Conservation (phyloP, 352 stramenopile species). For the Phytophthora cactorum region DNA sequence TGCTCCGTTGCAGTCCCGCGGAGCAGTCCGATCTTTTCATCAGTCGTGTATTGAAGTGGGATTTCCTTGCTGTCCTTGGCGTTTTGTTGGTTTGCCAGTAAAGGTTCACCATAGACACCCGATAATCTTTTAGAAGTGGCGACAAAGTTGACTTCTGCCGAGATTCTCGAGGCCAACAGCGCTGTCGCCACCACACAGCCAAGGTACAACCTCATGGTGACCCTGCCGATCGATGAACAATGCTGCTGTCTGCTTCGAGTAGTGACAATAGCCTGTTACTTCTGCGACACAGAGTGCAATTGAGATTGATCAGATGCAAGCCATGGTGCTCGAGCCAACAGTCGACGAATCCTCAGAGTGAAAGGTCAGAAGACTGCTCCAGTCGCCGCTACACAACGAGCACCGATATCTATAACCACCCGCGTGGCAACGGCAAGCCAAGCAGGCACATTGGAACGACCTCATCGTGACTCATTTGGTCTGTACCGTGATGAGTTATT, state of each 20-base stretch:
- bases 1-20: not conserved
- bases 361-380: conserved; percentile 30
- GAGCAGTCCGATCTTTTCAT: conserved; percentile 5
- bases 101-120: not conserved
- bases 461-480: not conserved
- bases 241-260: not conserved
- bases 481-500: no score
- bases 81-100: not conserved
- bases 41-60: not conserved
- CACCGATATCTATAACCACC: conserved; percentile 13
- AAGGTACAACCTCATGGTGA: conserved; percentile 25
- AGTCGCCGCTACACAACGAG: conserved; percentile 11
- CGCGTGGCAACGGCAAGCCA: not conserved
- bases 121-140: not conserved
- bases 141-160: conserved; percentile 4
- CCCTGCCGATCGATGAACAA: not conserved
- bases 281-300: not conserved
- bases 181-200: conserved; percentile 2
- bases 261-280: not conserved
- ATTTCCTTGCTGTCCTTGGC: not conserved
- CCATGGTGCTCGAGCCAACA: conserved; percentile 13
- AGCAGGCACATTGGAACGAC: not conserved
- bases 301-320: not conserved
- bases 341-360: conserved; percentile 22
- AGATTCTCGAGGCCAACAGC: conserved; percentile 1